Evolutionary conservation across 1,284 basidiomycete species (phyloP), one percentile per base, ranked within the genome.

Genomic region (Cryptococcus neoformans): DNA sequence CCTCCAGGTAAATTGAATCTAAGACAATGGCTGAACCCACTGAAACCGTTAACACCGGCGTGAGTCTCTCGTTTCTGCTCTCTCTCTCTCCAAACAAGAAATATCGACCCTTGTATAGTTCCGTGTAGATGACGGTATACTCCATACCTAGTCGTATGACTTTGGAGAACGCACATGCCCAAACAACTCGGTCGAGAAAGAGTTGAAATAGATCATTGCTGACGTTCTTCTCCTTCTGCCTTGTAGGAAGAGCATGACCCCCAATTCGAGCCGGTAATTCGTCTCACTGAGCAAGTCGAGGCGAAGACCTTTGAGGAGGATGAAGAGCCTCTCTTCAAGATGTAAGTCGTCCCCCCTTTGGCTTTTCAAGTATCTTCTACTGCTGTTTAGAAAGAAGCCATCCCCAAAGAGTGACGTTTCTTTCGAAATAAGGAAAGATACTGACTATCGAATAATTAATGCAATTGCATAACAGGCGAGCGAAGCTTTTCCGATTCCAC

Each of bases 401-500:
- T 44, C 42, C 21, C 16, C 42, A 36, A 38, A 14, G n/a, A 16
- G 28, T 44, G 10, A 9, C 4, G 28, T 3, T 28, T 28, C n/a
- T 28, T 28, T 28, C 28, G 28, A 28, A 28, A 28, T 3, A 28
- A 28, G 28, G 4, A 28, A 28, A 28, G n/a, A n/a, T 42, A n/a
- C 12, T 49, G 38, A 38, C 17, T 40, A 10, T 28, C 21, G 16
- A 38, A 34, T 39, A 11, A 8, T 44, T n/a, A 21, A 44, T 51
- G 35, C 41, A 21, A 21, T 21, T 49, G 21, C 44, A 3, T 9
- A 16, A 3, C 68, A 98, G 94, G 87, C 92, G 96, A 69, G 91
- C 96, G 69, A 99, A 99, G 83, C 86, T 99, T 63, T 99, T 99
- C 85, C 87, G 96, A 73, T 99, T 99, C 81, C 87, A 90, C 68